A percentile compares a stretch with the other conserved stretches of the same genome.
Conservation (phyloP, 2,329 filamentous ascomycete species). For the Colletotrichum sp. region DNA sequence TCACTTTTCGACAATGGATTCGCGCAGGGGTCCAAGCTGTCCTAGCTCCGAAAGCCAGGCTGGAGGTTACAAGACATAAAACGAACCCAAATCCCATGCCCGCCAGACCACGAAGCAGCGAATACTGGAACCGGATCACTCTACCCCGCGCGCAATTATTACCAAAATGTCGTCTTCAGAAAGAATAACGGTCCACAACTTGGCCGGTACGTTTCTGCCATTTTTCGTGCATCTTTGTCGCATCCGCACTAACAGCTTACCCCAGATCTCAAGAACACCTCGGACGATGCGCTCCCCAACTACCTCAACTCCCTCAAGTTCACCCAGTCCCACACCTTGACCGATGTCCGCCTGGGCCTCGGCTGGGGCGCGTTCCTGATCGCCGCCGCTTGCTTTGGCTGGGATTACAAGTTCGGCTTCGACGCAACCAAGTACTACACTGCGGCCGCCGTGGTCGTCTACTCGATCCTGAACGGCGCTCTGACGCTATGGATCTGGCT, state of each 20-base stretch:
- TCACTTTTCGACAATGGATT: neutral
- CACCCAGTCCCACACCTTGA: constrained; percentile 78
- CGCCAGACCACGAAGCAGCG: neutral
- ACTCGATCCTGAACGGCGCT: constrained; percentile 78
- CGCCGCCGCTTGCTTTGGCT: constrained; percentile 83
- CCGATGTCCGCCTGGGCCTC: constrained; percentile 81
- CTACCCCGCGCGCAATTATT: neutral
- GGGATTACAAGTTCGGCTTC: constrained; percentile 92
- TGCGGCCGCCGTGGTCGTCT: constrained; percentile 76
- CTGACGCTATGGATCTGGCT: constrained; percentile 86
- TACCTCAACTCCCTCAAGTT: constrained; percentile 92
- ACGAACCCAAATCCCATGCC: constrained; percentile 4
- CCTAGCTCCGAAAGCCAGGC: constrained; percentile 17
- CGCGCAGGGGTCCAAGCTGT: constrained; percentile 18
- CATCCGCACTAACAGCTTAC: constrained; percentile 12
- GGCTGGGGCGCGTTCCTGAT: constrained; percentile 85
- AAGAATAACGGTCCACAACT: constrained; percentile 71
- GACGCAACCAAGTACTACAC: constrained; percentile 85
- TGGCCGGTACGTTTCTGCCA: constrained; percentile 55
- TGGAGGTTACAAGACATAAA: constrained; percentile 18
- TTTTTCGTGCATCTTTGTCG: neutral
- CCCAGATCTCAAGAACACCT: constrained; percentile 93
- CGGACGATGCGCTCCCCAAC: constrained; percentile 91
- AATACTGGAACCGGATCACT: neutral
- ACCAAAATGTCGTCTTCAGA: constrained; percentile 50